Percentiles rank a stretch among this genome's conserved stretches.
These are phyloP conservation scores for Ustilago nuda DNA, from an alignment of 1,284 basidiomycete genomes.

Conservation along the genomic window DNA sequence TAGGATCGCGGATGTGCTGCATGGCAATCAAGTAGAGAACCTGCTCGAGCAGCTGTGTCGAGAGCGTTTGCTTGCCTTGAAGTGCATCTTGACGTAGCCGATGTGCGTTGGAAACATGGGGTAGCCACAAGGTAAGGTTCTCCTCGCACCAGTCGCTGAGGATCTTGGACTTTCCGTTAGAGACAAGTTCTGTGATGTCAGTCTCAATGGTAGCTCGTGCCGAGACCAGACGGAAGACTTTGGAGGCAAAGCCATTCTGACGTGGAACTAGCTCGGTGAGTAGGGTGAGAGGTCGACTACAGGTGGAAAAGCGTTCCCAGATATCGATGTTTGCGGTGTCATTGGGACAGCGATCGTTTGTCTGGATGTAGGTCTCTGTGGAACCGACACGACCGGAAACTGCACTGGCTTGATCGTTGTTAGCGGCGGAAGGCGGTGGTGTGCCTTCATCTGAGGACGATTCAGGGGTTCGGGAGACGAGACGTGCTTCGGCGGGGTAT, in stretches of 20 bases:
- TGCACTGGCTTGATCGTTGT: not conserved
- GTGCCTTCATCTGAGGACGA: conserved; percentile 28
- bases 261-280: conserved; percentile 46
- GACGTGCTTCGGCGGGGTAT: conserved; percentile 33
- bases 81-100: conserved; percentile 36
- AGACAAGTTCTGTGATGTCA: conserved; percentile 38
- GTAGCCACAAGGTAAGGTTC: conserved; percentile 41
- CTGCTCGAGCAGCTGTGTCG: conserved; percentile 42
- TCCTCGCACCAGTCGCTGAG: conserved; percentile 50
- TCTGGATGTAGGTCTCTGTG: conserved; percentile 31
- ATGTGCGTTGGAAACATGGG: conserved; percentile 38
- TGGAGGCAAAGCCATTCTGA: conserved; percentile 42
- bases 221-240: conserved; percentile 46
- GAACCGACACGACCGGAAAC: not conserved
- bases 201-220: conserved; percentile 43
- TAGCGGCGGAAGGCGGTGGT: conserved; percentile 9
- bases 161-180: conserved; percentile 35
- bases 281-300: conserved; percentile 41
- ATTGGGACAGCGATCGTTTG: conserved; percentile 26
- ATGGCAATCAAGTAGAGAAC: conserved; percentile 44
- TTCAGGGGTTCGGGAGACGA: conserved; percentile 34
- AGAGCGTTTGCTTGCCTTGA: conserved; percentile 37
- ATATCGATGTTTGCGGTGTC: conserved; percentile 36
- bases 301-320: conserved; percentile 43
- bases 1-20: conserved; percentile 46